Base-by-base conservation (phyloP, 148 eudicot genomes). In the Diospyros lotus region DNA sequence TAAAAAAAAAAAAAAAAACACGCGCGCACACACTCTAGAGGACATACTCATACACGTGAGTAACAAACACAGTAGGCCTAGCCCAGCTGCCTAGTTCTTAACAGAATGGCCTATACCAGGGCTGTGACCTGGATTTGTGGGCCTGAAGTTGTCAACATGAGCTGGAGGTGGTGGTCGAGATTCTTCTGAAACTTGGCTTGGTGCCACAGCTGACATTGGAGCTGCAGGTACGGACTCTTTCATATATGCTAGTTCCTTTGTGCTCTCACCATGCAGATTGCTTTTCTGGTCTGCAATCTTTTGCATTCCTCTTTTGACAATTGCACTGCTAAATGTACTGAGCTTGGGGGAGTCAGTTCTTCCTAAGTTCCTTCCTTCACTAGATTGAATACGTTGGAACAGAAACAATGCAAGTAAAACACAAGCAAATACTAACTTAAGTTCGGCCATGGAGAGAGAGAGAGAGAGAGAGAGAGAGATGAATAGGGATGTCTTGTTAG, bases 291-390 rank as follows among this genome's bases (percentile, higher is more conserved):
- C 53, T 58, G 75, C 64, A 58, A 75, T 61, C 77, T 62, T 44
- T 6, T 41, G 67, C 74, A 74, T 59, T 59, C 73, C 64, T 69
- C 6, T 74, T 48, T 73, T 52, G 43, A 39, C 2, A 14, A 41
- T 64, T 41, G 39, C 40, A 11, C 43, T 2, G 53, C 76, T 73
- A 66, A 48, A 44, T 45, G 70, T n/a, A n/a, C n/a, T 64, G 43
- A 76, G 67, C 71, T 69, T 76, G 2, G 79, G 78, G 76, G 74
- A 59, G 6, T 41, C 18, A 44, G 70, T 75, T 69, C 75, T 52
- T 60, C 28, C 71, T 70, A 82, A 55, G 51, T 74, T 59, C 69
- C 84, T 83, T 65, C 87, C 91, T 56, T 77, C 64, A 45, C 71
- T 78, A 69, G 74, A 48, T 7, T 48, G 52, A 48, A 4, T 7